Evolutionary conservation across 164 flowering plant genomes (phyloP), one percentile per base, ranked within the genome.

Genomic region (Annona squamosa): DNA sequence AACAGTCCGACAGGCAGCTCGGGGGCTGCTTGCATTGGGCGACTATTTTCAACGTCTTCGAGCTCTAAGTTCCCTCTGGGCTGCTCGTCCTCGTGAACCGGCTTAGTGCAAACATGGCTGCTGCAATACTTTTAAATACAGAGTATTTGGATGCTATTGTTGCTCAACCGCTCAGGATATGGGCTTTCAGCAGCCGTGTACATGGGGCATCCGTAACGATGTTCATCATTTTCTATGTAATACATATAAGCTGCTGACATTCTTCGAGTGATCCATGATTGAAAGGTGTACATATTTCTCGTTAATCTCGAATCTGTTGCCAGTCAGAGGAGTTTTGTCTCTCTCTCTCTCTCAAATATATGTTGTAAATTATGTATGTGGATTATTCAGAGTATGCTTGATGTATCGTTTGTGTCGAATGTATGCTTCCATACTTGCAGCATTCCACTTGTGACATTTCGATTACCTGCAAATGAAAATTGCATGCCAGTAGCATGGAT

Each of bases 41-140:
- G 97, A 93, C 77, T 91, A 90, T 77, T 88, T 87, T 79, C 93
- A 89, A 78, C 91, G 97, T 48, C 87, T 93, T 59, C 84, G 92
- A 3, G 88, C 89, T 46, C 74, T 93, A 65, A 90, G 97, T 77
- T 83, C 88, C 16, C 85, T 91, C 61, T 93, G 95, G 95, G 82
- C 88, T 44, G 83, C 84, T 68, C 90, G 90, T 56, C 88, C 92
- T 62, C 83, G 83, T 46, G 88, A 89, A 63, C 84, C 87, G 52
- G 76, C 92, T 43, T 89, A 83, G 72, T 65, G 46, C 41, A 56
- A 71, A n/a, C n/a, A 65, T 43, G 2, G 47, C 4, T 43, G 43
- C 42, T 4, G 62, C 7, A 57, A 26, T 26, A 46, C 42, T 19
- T 6, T 67, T 68, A 47, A 48, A 9, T 68, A 57, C 65, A 9